These are phyloP conservation scores for Dioscorea dumetorum DNA, from an alignment of 106 monocot genomes.

Conservation along the genomic window DNA sequence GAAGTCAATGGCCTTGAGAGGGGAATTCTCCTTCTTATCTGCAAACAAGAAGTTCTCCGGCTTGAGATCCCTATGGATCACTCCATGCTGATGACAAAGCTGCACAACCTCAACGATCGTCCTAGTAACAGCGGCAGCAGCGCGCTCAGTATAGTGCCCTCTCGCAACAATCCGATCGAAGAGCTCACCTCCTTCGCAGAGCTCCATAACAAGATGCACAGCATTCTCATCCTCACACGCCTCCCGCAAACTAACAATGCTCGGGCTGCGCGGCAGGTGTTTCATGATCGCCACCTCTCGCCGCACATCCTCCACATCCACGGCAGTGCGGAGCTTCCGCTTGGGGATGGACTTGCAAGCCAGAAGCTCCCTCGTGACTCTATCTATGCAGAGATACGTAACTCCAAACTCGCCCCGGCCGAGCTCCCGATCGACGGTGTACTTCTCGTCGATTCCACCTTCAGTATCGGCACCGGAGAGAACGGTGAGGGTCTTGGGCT, in stretches of 20 bases:
- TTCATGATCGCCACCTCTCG: constrained; percentile 99
- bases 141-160: constrained; percentile 95
- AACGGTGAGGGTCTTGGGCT: constrained; percentile 40
- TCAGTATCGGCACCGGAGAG: constrained; percentile 14
- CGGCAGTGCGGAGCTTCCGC: constrained; percentile 84
- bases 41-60: constrained; percentile 83
- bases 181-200: constrained; percentile 96
- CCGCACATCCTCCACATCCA: constrained; percentile 94
- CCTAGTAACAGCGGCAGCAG: constrained; percentile 60
- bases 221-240: constrained; percentile 95
- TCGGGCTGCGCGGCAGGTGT: constrained; percentile 63
- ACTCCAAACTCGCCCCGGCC: constrained; percentile 92
- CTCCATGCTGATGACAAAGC: constrained; percentile 78
- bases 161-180: constrained; percentile 95
- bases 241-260: constrained; percentile 72
- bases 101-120: constrained; percentile 98
- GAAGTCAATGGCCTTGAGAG: constrained; percentile 74
- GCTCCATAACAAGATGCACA: constrained; percentile 98
- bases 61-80: constrained; percentile 77
- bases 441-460: constrained; percentile 44
- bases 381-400: constrained; percentile 89
- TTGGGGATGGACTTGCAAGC: constrained; percentile 99
- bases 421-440: constrained; percentile 64
- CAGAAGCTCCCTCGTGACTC: constrained; percentile 55
- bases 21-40: constrained; percentile 78